phyloP scores from a whole-genome alignment of 2,329 filamentous ascomycete genomes.

The Aspergillus piperis region DNA sequence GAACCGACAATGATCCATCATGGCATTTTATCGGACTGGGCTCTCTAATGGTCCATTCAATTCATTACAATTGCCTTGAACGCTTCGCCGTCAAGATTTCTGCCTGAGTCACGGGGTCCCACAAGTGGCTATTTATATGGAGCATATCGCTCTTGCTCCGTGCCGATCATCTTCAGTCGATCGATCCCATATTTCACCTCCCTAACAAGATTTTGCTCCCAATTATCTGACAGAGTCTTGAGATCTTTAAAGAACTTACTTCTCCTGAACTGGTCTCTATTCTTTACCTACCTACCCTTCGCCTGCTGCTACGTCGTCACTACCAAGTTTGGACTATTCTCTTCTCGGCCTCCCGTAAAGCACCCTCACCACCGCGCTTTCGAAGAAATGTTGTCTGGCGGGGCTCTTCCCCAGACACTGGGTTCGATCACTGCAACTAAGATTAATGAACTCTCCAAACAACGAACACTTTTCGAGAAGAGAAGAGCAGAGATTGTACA shows the following conservation, averaged over 20 bases:
- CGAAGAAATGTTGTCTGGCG: conserved; percentile 31
- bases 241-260: no score
- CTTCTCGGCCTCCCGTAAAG: background rate
- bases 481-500: conserved; percentile 48
- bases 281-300: background rate
- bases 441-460: conserved; percentile 57
- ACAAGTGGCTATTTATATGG: background rate
- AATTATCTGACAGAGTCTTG: no score
- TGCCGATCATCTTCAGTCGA: background rate
- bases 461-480: conserved; percentile 52
- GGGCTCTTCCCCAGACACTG: conserved; percentile 54
- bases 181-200: background rate
- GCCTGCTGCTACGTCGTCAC: background rate
- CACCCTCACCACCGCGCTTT: background rate
- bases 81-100: background rate
- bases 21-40: no score
- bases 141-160: background rate
- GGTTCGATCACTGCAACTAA: conserved; percentile 59
- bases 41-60: background rate
- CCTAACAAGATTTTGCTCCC: background rate
- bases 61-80: background rate
- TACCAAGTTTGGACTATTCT: background rate
- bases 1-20: background rate
- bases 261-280: no score
- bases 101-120: background rate